Conservation (phyloP, 1,284 basidiomycete genomes). For the Rhodotorula sp. region DNA sequence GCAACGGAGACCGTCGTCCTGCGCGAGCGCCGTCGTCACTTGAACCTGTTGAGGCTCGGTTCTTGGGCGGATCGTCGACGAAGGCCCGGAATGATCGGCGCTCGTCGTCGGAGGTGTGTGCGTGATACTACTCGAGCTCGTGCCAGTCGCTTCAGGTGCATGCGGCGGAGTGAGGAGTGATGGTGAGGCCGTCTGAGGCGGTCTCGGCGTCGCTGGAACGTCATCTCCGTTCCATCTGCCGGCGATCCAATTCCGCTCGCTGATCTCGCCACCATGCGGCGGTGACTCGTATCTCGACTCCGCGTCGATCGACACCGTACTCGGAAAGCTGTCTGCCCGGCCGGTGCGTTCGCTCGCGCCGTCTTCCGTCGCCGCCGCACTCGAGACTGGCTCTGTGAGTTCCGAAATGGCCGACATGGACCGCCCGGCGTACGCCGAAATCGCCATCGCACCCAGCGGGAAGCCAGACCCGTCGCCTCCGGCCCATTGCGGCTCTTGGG, state of each 20-base stretch:
- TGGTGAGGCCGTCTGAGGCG: too few relatives aligned
- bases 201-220: background rate
- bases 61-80: background rate
- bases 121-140: background rate
- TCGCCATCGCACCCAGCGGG: background rate
- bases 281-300: background rate
- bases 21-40: background rate
- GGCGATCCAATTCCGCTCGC: too few relatives aligned
- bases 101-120: background rate
- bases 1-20: conserved; percentile 25
- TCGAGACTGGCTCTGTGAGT: conserved; percentile 23
- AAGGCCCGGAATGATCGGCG: background rate
- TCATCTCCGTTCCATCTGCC: background rate
- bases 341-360: conserved; percentile 3
- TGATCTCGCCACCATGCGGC: too few relatives aligned
- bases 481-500: background rate
- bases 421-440: conserved; percentile 12
- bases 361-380: conserved; percentile 1
- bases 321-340: background rate
- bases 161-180: too few relatives aligned
- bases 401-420: conserved; percentile 24
- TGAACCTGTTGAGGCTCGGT: background rate
- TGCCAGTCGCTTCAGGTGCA: too few relatives aligned
- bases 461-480: background rate
- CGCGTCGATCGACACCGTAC: background rate